Percentiles rank a stretch among this genome's conserved stretches.
These are phyloP conservation scores for Pseudocercospora musae DNA, from an alignment of 2,329 filamentous ascomycete species.

Conservation along the genomic window DNA sequence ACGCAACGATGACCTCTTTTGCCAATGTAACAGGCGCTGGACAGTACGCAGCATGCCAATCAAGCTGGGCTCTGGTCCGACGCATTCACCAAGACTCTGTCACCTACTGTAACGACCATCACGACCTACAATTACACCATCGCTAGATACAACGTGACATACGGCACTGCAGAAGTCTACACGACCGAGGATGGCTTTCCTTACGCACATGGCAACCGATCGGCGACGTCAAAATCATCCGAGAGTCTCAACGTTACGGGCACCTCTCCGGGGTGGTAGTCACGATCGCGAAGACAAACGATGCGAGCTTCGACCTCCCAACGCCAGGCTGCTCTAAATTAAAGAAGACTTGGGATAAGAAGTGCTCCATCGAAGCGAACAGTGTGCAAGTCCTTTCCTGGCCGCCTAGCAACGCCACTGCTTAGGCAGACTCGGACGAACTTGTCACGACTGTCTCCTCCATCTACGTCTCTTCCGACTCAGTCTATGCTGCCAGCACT, in stretches of 20 bases:
- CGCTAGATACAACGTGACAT: conserved; percentile 7
- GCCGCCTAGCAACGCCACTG: conserved; percentile 11
- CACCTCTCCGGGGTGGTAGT: conserved; percentile 7
- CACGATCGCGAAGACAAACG: conserved; percentile 13
- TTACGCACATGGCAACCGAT: background rate
- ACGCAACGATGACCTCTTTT: background rate
- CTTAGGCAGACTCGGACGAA: background rate
- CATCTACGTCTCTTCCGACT: conserved; percentile 24
- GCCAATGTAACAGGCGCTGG: background rate
- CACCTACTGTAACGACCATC: background rate
- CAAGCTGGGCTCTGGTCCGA: background rate
- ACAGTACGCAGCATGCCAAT: background rate
- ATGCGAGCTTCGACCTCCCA: background rate
- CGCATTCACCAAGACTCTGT: background rate
- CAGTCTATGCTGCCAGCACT: conserved; percentile 11
- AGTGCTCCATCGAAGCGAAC: conserved; percentile 19
- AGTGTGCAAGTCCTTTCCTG: conserved; percentile 25
- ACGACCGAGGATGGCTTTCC: conserved; percentile 7
- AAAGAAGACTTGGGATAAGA: background rate
- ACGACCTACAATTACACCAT: conserved; percentile 6
- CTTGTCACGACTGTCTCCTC: conserved; percentile 18
- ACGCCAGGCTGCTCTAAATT: conserved; percentile 9
- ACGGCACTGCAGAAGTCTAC: conserved; percentile 24
- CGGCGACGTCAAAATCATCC: conserved; percentile 13
- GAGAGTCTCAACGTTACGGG: conserved; percentile 20